Evolutionary conservation across 2,329 filamentous ascomycete genomes (phyloP).

Genomic region (Teratosphaeria epicoccoides): DNA sequence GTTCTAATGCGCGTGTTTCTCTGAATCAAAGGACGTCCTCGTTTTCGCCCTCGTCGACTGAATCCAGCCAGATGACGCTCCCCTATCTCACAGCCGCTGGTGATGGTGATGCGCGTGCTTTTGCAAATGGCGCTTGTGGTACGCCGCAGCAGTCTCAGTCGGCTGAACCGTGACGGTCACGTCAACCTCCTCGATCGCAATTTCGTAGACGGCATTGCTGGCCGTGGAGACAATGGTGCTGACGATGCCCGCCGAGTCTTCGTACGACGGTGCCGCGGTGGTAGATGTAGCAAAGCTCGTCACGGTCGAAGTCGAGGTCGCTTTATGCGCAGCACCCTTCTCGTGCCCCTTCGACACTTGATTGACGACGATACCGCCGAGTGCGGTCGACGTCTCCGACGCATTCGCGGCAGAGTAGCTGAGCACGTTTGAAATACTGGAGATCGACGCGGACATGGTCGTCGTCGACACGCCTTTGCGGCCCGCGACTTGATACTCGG

Average conservation of each 20-base stretch:
- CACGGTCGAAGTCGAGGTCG: neutral
- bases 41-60: neutral
- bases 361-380: slow-evolving; percentile 15
- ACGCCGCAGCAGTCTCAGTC: slow-evolving; percentile 12
- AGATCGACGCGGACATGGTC: slow-evolving; percentile 7
- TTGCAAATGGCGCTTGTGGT: slow-evolving; percentile 22
- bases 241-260: slow-evolving; percentile 14
- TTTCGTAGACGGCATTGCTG: slow-evolving; percentile 34
- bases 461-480: slow-evolving; percentile 10
- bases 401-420: slow-evolving; percentile 18
- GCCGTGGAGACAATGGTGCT: slow-evolving; percentile 34
- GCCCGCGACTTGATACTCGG: slow-evolving; percentile 22
- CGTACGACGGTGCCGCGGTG: slow-evolving; percentile 19
- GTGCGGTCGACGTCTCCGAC: slow-evolving; percentile 12
- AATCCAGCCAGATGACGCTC: neutral
- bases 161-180: slow-evolving; percentile 31
- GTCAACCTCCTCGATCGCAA: slow-evolving; percentile 34
- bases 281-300: slow-evolving; percentile 5
- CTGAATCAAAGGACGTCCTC: neutral
- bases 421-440: slow-evolving; percentile 8
- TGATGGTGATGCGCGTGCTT: slow-evolving; percentile 17
- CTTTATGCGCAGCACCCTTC: neutral
- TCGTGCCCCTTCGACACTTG: neutral
- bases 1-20: neutral
- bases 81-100: neutral